phyloP scores from a whole-genome alignment of 352 stramenopile genomes.

The Globisporangium recalcitrans region DNA sequence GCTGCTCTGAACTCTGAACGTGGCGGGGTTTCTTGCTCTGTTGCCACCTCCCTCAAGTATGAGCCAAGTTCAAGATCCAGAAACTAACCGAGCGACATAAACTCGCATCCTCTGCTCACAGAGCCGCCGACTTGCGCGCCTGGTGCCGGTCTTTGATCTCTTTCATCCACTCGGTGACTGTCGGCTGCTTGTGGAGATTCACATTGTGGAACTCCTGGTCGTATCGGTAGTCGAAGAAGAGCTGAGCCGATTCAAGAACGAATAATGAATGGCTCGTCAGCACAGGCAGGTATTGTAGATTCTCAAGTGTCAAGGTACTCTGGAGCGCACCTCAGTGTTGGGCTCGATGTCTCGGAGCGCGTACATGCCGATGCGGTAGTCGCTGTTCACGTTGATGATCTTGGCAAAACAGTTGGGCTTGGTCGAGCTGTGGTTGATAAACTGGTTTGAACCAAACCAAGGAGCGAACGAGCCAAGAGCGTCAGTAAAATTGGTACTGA shows the following conservation, averaged over 20 bases:
- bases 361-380: constrained; percentile 92
- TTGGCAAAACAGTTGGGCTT: constrained; percentile 87
- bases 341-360: constrained; percentile 84
- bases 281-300: no score
- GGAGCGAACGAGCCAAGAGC: background rate
- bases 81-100: no score
- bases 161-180: constrained; percentile 67
- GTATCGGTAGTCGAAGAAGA: constrained; percentile 86
- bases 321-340: constrained; percentile 67
- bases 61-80: no score
- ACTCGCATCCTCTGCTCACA: background rate
- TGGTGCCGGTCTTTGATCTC: constrained; percentile 11
- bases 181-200: constrained; percentile 56
- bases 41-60: no score
- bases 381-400: constrained; percentile 90
- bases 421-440: constrained; percentile 84
- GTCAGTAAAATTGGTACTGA: background rate
- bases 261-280: background rate
- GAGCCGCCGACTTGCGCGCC: constrained; percentile 4
- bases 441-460: constrained; percentile 22
- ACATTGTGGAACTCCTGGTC: constrained; percentile 63
- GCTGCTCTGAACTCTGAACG: no score
- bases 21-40: no score
- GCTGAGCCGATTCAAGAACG: constrained; percentile 27
- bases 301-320: no score